Conservation (phyloP, 1,284 basidiomycete genomes). For the Microstroma glucosiphilum region DNA sequence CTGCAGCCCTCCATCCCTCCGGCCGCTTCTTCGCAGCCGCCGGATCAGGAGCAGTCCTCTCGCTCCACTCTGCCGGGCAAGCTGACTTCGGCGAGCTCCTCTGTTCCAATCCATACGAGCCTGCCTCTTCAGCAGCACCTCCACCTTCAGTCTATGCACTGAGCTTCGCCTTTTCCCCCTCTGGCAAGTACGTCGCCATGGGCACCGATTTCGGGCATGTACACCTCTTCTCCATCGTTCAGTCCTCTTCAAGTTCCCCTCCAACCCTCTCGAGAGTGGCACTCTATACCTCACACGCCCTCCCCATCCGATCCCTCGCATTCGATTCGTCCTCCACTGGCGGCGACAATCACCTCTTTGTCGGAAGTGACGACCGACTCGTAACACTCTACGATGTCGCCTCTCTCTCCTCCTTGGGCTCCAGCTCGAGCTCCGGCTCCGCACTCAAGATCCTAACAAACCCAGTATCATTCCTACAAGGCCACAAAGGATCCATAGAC, state of each 20-base stretch:
- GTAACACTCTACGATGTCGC: conserved; percentile 1
- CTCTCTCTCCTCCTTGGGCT: background rate
- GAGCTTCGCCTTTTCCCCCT: background rate
- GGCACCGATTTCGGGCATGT: background rate
- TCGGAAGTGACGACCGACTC: background rate
- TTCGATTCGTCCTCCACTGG: background rate
- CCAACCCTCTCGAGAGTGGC: background rate
- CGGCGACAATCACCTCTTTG: conserved; percentile 3
- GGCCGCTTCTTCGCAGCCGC: background rate
- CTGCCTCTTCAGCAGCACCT: background rate
- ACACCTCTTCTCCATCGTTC: background rate
- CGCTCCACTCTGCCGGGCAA: background rate
- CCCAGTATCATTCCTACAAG: background rate
- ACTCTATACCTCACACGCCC: background rate
- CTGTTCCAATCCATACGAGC: background rate
- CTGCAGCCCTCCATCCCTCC: background rate
- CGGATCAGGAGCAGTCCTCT: background rate
- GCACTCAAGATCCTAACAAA: background rate
- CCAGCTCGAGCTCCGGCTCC: background rate
- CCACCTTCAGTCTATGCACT: background rate
- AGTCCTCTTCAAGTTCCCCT: background rate
- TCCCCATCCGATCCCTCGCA: background rate
- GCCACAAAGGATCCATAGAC: background rate
- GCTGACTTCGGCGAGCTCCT: background rate
- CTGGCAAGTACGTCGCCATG: background rate